Evolutionary conservation across 2,329 filamentous ascomycete genomes (phyloP).

Genomic region (Colletotrichum viniferum): DNA sequence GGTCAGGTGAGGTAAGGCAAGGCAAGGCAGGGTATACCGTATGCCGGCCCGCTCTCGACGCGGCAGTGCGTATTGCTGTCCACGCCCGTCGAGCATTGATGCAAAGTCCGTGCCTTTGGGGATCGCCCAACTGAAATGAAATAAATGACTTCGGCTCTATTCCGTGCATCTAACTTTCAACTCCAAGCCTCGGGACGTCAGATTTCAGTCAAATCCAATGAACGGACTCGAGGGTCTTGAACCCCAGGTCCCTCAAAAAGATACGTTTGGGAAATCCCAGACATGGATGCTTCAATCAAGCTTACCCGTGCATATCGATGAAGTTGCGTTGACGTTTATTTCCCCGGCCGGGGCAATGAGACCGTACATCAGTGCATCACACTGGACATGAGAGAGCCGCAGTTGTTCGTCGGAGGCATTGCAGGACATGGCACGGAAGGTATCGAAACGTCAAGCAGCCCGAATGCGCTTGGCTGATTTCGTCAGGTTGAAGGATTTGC

Average conservation of each 20-base stretch:
- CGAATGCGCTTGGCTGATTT: background rate
- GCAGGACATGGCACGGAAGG: background rate
- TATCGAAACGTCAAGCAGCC: background rate
- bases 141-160: background rate
- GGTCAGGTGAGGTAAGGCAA: background rate
- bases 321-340: background rate
- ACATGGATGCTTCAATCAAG: background rate
- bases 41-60: background rate
- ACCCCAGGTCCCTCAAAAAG: background rate
- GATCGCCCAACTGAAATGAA: background rate
- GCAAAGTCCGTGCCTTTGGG: background rate
- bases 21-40: background rate
- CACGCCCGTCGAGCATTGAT: background rate
- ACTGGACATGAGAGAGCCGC: background rate
- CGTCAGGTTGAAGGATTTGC: background rate
- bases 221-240: background rate
- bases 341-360: background rate
- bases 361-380: background rate
- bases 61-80: background rate
- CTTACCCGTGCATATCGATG: background rate
- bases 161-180: background rate
- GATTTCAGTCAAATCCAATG: background rate
- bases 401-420: background rate
- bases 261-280: background rate
- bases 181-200: background rate